A percentile compares a stretch with the other conserved stretches of the same genome.
Evolutionary conservation across 78 protist species (phyloP).

Genomic region (Mantamonas sphyraenae): DNA sequence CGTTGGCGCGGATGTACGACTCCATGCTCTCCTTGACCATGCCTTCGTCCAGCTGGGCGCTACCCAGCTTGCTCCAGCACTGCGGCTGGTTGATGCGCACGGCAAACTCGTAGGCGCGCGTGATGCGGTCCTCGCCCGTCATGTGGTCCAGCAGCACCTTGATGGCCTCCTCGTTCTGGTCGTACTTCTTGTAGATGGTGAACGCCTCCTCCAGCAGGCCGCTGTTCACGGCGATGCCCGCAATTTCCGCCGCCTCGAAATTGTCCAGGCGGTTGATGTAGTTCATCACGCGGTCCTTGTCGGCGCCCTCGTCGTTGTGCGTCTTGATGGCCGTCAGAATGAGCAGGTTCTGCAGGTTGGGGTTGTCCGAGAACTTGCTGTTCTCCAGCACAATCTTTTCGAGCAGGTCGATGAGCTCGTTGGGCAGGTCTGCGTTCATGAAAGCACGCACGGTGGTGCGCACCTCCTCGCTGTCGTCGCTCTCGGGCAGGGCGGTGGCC

Average conservation of each 20-base stretch:
- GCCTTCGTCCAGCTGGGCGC: constrained; percentile 78
- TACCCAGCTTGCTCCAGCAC: constrained; percentile 87
- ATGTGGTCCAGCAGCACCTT: constrained; percentile 86
- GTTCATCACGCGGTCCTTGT: constrained; percentile 81
- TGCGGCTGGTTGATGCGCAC: constrained; percentile 73
- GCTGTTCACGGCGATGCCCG: constrained; percentile 78
- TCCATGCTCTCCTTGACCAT: constrained; percentile 65
- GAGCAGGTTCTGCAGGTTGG: constrained; percentile 95
- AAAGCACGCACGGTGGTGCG: constrained; percentile 95
- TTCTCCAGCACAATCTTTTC: constrained; percentile 95
- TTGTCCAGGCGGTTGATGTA: constrained; percentile 91
- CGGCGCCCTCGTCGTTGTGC: too few species aligned
- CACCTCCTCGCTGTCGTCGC: constrained; percentile 86
- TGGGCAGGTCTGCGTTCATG: constrained; percentile 95
- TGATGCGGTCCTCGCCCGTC: constrained; percentile 67
- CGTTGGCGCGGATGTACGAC: constrained; percentile 72
- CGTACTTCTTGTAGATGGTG: constrained; percentile 89
- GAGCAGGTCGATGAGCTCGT: constrained; percentile 96
- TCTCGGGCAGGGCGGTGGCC: constrained; percentile 93
- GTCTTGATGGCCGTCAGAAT: constrained; percentile 97
- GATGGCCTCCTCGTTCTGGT: constrained; percentile 79
- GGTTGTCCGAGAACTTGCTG: constrained; percentile 80
- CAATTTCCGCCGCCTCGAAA: constrained; percentile 95
- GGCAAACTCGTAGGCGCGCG: constrained; percentile 97
- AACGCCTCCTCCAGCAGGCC: constrained; percentile 97